These are phyloP conservation scores for Echites panduratus DNA, from an alignment of 257 asterid species.

Conservation along the genomic window DNA sequence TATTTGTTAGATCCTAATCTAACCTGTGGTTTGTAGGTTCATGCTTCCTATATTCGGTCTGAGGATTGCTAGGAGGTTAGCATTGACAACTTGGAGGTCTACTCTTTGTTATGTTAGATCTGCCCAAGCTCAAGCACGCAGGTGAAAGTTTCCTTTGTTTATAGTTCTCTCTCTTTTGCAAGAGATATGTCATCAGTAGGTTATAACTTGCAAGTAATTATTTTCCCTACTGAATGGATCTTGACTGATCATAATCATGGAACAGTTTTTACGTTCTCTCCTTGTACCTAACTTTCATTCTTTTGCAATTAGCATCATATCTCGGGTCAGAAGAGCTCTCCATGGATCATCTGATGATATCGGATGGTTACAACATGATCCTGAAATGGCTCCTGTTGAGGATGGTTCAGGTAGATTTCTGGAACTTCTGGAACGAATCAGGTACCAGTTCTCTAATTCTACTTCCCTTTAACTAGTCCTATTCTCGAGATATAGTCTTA, in stretches of 20 bases:
- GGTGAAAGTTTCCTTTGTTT: slow-evolving; percentile 33
- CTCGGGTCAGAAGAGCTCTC: slow-evolving; percentile 51
- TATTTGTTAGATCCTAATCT: slow-evolving; percentile 12
- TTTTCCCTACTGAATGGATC: not conserved
- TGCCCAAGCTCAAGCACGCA: slow-evolving; percentile 34
- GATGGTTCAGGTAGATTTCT: slow-evolving; percentile 83
- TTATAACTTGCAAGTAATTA: not conserved
- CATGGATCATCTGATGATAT: slow-evolving; percentile 87
- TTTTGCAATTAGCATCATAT: slow-evolving; percentile 35
- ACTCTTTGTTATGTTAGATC: slow-evolving; percentile 39
- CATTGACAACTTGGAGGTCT: slow-evolving; percentile 45
- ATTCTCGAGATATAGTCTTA: not conserved
- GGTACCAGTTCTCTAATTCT: slow-evolving; percentile 36
- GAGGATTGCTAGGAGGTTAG: slow-evolving; percentile 54
- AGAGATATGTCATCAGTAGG: not conserved
- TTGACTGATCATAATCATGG: not conserved
- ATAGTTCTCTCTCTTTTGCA: not conserved
- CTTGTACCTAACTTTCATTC: slow-evolving; percentile 12
- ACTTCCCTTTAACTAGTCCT: not conserved
- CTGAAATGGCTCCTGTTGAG: slow-evolving; percentile 66
- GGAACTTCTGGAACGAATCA: slow-evolving; percentile 62
- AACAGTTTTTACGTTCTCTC: not conserved
- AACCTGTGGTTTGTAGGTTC: slow-evolving; percentile 49
- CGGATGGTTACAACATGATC: slow-evolving; percentile 81
- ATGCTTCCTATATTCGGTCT: slow-evolving; percentile 49